Evolutionary conservation across 768 basidiomycete species (phyloP).

Genomic region (Kwoniella pini): DNA sequence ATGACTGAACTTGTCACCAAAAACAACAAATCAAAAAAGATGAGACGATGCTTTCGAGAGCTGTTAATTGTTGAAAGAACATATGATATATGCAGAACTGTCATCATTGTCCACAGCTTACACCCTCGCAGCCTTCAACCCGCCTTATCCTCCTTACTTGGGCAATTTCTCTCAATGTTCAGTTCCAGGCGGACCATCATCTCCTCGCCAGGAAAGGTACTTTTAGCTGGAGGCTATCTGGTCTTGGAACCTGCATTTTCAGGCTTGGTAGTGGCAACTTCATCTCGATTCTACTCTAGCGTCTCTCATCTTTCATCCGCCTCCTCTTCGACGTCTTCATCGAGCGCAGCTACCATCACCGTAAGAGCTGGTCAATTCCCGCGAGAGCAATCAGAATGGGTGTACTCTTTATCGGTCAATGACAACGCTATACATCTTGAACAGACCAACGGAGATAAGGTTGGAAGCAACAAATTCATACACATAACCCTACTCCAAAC

Average conservation of each 20-base stretch:
- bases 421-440: background rate
- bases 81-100: too few relatives aligned
- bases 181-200: conserved; percentile 59
- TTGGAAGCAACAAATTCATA: conserved; percentile 77
- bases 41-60: too few relatives aligned
- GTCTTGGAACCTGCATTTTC: conserved; percentile 84
- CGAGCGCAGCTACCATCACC: conserved; percentile 57
- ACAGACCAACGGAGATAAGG: conserved; percentile 16
- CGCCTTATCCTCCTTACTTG: too few relatives aligned
- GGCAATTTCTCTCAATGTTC: too few relatives aligned
- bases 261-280: conserved; percentile 86
- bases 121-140: too few relatives aligned
- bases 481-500: conserved; percentile 82
- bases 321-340: background rate
- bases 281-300: conserved; percentile 88
- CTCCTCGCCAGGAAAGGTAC: conserved; percentile 92
- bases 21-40: too few relatives aligned
- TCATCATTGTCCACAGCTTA: too few relatives aligned
- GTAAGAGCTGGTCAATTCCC: conserved; percentile 90
- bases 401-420: conserved; percentile 60
- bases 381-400: conserved; percentile 67
- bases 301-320: conserved; percentile 53
- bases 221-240: conserved; percentile 94
- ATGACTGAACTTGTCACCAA: too few relatives aligned
- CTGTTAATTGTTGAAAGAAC: too few relatives aligned